These are phyloP conservation scores for Ophiostoma sp. DNA, from an alignment of 2,329 filamentous ascomycete species.

Conservation along the genomic window DNA sequence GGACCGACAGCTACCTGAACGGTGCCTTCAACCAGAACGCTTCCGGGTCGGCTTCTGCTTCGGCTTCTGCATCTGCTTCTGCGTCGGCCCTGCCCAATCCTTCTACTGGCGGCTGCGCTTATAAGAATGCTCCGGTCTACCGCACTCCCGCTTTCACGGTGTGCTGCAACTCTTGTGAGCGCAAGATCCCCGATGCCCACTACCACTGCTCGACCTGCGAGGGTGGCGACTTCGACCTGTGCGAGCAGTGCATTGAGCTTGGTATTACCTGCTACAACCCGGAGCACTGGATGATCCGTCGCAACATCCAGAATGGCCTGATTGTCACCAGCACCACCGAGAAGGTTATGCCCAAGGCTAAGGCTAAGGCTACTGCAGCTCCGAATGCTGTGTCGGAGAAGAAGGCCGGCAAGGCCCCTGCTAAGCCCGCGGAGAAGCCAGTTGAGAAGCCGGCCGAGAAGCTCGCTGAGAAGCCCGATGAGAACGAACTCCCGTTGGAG, in stretches of 20 bases:
- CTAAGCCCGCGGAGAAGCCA: conserved; percentile 15
- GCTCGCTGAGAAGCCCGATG: not conserved
- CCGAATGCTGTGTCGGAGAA: not conserved
- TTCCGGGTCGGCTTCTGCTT: not conserved
- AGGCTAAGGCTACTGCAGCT: conserved; percentile 32
- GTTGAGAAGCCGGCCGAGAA: not conserved
- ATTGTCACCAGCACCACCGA: conserved; percentile 86
- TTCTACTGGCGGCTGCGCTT: not conserved
- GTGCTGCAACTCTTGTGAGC: conserved; percentile 89
- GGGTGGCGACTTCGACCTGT: conserved; percentile 91
- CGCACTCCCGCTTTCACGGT: conserved; percentile 63
- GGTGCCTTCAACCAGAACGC: not conserved
- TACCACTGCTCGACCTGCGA: conserved; percentile 96
- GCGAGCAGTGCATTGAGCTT: conserved; percentile 71
- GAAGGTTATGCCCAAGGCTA: conserved; percentile 66
- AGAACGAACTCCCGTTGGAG: too few relatives aligned
- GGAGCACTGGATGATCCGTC: conserved; percentile 93
- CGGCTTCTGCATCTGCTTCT: too few relatives aligned
- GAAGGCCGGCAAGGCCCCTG: not conserved
- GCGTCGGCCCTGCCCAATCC: not conserved
- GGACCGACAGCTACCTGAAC: not conserved
- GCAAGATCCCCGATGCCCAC: conserved; percentile 75
- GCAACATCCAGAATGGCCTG: conserved; percentile 73
- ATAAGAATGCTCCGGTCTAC: too few relatives aligned
- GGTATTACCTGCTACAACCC: conserved; percentile 76